These are phyloP conservation scores for Dendrobium nobile DNA, from an alignment of 106 monocot genomes.

Conservation along the genomic window DNA sequence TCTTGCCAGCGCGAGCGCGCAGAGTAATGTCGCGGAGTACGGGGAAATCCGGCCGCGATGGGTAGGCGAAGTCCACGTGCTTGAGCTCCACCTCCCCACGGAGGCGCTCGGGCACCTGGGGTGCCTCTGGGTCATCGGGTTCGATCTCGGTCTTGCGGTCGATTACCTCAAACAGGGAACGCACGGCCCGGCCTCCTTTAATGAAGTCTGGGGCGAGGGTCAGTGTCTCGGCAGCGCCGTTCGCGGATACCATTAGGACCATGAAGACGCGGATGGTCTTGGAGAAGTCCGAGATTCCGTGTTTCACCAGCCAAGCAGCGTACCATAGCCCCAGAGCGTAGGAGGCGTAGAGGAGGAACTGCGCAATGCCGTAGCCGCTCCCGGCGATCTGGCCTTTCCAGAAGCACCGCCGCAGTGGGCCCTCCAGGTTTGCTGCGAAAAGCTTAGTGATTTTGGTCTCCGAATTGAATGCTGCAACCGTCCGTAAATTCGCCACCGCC, in stretches of 20 bases:
- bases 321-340: conserved; percentile 95
- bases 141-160: conserved; percentile 90
- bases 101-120: conserved; percentile 53
- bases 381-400: conserved; percentile 99
- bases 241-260: conserved; percentile 99
- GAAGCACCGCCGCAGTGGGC: conserved; percentile 91
- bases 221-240: conserved; percentile 93
- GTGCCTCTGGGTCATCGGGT: conserved; percentile 68
- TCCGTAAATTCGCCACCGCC: conserved; percentile 82
- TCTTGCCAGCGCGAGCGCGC: conserved; percentile 73
- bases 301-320: conserved; percentile 88
- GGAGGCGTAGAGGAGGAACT: conserved; percentile 87
- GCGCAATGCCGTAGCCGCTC: conserved; percentile 80
- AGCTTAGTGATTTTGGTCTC: conserved; percentile 66
- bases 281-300: conserved; percentile 91
- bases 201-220: conserved; percentile 95
- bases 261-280: conserved; percentile 95
- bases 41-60: conserved; percentile 67
- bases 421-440: conserved; percentile 53
- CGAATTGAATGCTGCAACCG: conserved; percentile 93
- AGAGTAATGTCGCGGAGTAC: conserved; percentile 72
- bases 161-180: conserved; percentile 73
- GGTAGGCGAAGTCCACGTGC: conserved; percentile 87
- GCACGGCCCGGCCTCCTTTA: conserved; percentile 89
- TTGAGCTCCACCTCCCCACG: conserved; percentile 89